Evolutionary conservation across 345 rosid species (phyloP).

Genomic region (Jatropha curcas): DNA sequence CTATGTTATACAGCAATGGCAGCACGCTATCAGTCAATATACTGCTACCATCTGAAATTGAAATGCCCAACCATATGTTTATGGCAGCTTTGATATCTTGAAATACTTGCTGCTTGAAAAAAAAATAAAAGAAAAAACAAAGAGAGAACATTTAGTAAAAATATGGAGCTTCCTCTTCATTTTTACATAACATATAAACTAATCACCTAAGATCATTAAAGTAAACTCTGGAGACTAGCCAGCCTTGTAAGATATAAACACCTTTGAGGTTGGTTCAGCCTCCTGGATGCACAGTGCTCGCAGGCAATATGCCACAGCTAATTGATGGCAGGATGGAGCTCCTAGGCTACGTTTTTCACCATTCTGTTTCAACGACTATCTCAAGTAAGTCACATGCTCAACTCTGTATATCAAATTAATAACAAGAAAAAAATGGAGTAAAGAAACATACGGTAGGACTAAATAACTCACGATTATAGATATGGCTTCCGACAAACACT

Average conservation of each 20-base stretch:
- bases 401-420: neutral
- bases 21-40: constrained; percentile 44
- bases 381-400: constrained; percentile 23
- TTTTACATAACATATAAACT: constrained; percentile 9
- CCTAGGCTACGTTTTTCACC: constrained; percentile 24
- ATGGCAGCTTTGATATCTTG: constrained; percentile 60
- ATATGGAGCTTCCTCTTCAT: neutral
- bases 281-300: constrained; percentile 75
- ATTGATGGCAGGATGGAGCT: constrained; percentile 39
- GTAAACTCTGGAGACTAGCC: constrained; percentile 35
- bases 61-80: constrained; percentile 56
- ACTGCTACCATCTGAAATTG: constrained; percentile 33
- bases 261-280: constrained; percentile 83
- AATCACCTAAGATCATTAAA: constrained; percentile 19
- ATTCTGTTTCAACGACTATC: constrained; percentile 37
- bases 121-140: too few species aligned
- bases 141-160: constrained; percentile 20
- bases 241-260: constrained; percentile 41
- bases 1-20: constrained; percentile 52
- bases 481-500: constrained; percentile 71
- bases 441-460: neutral
- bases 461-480: constrained; percentile 48
- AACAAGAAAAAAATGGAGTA: neutral
- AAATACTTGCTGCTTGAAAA: constrained; percentile 51
- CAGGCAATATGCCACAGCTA: constrained; percentile 70